These are phyloP conservation scores for Tylopilus felleus DNA, from an alignment of 768 basidiomycete genomes.

Conservation along the genomic window DNA sequence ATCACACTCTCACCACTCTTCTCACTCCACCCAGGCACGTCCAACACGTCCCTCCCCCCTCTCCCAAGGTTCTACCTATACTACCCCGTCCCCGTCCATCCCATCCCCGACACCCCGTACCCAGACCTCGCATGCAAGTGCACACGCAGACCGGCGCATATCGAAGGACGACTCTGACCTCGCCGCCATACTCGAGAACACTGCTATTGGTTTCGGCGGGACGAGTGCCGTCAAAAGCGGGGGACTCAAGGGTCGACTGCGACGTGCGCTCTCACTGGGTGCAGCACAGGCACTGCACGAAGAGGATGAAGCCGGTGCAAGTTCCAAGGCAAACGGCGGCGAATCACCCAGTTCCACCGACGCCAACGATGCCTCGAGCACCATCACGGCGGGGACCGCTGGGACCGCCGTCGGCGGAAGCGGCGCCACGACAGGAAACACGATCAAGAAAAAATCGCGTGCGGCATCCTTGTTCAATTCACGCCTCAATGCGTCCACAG, in stretches of 20 bases:
- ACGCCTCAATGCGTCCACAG: constrained; percentile 82
- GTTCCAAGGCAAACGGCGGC: constrained; percentile 30
- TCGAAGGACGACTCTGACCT: constrained; percentile 75
- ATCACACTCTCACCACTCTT: constrained; percentile 27
- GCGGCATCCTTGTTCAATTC: constrained; percentile 83
- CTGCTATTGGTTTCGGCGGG: constrained; percentile 36
- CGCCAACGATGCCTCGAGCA: constrained; percentile 27
- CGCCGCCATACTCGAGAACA: constrained; percentile 45
- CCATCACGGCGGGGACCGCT: constrained; percentile 39
- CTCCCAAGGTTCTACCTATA: constrained; percentile 31
- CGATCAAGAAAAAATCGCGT: constrained; percentile 65
- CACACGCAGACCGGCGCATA: constrained; percentile 69
- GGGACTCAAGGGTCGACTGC: constrained; percentile 75
- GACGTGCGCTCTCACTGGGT: constrained; percentile 69
- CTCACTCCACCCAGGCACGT: constrained; percentile 28
- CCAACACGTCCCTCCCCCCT: constrained; percentile 32
- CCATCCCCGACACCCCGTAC: constrained; percentile 19
- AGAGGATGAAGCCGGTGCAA: constrained; percentile 27
- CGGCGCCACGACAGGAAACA: constrained; percentile 26
- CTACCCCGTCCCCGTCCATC: constrained; percentile 11
- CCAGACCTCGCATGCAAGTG: constrained; percentile 39
- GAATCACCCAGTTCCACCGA: constrained; percentile 28
- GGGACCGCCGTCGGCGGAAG: constrained; percentile 13
- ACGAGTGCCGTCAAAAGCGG: constrained; percentile 46
- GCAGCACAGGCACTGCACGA: constrained; percentile 53